phyloP scores from a whole-genome alignment of 2,329 filamentous ascomycete species.

The Cladosporium sp. region DNA sequence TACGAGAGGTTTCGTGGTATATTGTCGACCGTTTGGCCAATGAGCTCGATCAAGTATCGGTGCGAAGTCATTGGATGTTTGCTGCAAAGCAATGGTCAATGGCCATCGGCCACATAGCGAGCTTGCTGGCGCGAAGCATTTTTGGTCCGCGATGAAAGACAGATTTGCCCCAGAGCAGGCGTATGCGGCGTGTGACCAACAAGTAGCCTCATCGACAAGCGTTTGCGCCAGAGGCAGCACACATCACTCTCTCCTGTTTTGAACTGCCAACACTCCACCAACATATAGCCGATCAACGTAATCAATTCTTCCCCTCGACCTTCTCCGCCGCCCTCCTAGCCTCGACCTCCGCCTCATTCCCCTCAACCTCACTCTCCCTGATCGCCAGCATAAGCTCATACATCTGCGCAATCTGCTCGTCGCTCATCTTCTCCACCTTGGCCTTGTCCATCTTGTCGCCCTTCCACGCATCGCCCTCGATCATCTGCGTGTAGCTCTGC shows the following conservation, averaged over 20 bases:
- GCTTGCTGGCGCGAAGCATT: not conserved
- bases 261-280: not conserved
- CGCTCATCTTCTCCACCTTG: conserved; percentile 93
- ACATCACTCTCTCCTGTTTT: not conserved
- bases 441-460: conserved; percentile 78
- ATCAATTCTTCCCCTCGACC: conserved; percentile 9
- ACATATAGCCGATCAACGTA: not conserved
- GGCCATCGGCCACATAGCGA: not conserved
- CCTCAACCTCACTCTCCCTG: conserved; percentile 51
- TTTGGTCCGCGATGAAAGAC: not conserved
- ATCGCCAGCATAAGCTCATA: conserved; percentile 94
- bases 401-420: conserved; percentile 84
- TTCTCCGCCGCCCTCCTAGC: conserved; percentile 13
- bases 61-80: not conserved
- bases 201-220: not conserved
- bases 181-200: not conserved
- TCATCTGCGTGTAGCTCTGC: conserved; percentile 89
- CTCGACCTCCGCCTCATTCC: conserved; percentile 40
- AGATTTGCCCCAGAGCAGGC: not conserved
- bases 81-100: not conserved
- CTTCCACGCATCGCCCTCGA: conserved; percentile 84
- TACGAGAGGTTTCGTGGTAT: not conserved
- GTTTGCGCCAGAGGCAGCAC: not conserved
- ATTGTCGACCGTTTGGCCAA: not conserved
- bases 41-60: not conserved